Evolutionary conservation across 2,329 filamentous ascomycete genomes (phyloP).

Genomic region (Claviceps pazoutovae): DNA sequence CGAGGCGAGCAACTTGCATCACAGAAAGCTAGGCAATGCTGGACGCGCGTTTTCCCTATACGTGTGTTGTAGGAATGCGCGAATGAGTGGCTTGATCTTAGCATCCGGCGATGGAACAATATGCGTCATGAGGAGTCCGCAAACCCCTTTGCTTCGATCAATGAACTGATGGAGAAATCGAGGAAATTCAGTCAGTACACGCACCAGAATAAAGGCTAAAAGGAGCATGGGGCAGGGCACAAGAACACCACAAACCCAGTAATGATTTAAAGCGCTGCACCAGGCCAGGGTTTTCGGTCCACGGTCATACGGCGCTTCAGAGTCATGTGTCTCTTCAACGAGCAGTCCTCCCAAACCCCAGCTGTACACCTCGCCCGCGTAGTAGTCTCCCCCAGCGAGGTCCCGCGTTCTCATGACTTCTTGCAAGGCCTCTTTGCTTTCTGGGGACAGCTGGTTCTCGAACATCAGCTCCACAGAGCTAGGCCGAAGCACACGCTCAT

Average conservation of each 20-base stretch:
- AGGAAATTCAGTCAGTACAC: not conserved
- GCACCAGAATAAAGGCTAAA: not conserved
- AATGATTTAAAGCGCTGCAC: not conserved
- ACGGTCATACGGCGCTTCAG: not conserved
- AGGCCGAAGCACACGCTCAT: conserved; percentile 30
- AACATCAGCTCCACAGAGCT: conserved; percentile 31
- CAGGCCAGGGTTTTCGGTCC: not conserved
- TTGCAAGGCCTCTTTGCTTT: not conserved
- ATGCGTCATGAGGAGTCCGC: not conserved
- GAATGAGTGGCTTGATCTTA: not conserved
- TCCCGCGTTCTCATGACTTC: not conserved
- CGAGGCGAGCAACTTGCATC: not conserved
- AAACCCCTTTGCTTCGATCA: not conserved
- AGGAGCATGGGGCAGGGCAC: not conserved
- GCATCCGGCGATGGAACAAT: not conserved
- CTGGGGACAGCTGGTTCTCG: conserved; percentile 25
- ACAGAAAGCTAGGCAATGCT: not conserved
- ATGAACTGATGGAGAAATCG: not conserved
- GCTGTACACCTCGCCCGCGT: not conserved
- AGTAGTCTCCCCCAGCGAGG: not conserved
- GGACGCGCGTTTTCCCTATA: not conserved
- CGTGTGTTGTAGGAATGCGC: not conserved
- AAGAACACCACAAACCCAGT: not conserved
- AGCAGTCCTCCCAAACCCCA: not conserved
- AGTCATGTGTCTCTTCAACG: not conserved